Conservation (phyloP, 768 basidiomycete genomes). For the Calocybe cyanea region DNA sequence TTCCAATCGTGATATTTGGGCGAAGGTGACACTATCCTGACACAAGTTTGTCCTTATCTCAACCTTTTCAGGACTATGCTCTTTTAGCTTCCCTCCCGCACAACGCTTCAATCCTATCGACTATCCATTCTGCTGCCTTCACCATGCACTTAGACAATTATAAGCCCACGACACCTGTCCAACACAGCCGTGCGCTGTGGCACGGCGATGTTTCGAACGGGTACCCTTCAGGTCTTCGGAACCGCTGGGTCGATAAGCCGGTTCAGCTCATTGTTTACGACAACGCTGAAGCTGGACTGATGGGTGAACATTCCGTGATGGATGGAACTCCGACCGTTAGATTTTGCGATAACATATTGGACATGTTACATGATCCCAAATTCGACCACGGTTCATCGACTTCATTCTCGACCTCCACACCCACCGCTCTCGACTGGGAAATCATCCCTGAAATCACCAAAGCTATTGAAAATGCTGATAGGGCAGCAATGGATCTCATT, state of each 20-base stretch:
- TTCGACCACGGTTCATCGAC: conserved; percentile 57
- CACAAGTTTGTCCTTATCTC: conserved; percentile 1
- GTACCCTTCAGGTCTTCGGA: conserved; percentile 54
- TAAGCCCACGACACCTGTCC: conserved; percentile 44
- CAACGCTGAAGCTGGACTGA: conserved; percentile 75
- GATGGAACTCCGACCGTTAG: conserved; percentile 82
- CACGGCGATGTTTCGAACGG: conserved; percentile 63
- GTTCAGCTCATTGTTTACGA: conserved; percentile 83
- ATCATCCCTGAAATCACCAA: conserved; percentile 40
- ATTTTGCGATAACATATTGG: conserved; percentile 66
- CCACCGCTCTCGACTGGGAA: conserved; percentile 61
- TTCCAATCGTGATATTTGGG: conserved; percentile 85
- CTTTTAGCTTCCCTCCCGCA: conserved; percentile 52
- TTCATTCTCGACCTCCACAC: conserved; percentile 22
- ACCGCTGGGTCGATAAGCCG: conserved; percentile 91
- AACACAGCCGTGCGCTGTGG: conserved; percentile 74
- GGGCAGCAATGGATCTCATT: conserved; percentile 53
- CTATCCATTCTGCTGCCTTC: conserved; percentile 85
- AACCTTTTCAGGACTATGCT: conserved; percentile 53
- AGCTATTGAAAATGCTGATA: conserved; percentile 57
- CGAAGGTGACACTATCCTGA: conserved; percentile 49
- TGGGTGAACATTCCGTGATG: conserved; percentile 94
- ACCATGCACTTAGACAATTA: conserved; percentile 75
- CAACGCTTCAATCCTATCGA: conserved; percentile 63
- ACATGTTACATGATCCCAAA: conserved; percentile 49